A percentile compares a stretch with the other conserved stretches of the same genome.
phyloP scores from a whole-genome alignment of 176 grass and related monocot genomes.

The Carex scoparia region DNA sequence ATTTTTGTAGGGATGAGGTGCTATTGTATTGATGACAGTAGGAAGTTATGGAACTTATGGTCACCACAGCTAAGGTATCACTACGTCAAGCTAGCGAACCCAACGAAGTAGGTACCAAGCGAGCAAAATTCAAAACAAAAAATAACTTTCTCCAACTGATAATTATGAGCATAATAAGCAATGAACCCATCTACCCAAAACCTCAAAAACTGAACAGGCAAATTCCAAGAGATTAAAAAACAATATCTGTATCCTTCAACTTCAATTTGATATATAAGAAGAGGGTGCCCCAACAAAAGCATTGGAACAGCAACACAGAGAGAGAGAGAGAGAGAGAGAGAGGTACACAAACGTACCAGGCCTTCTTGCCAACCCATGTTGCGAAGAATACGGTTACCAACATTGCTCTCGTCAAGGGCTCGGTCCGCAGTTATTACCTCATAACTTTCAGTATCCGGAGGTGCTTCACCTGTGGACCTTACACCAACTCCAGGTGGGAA shows the following conservation, averaged over 20 bases:
- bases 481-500: constrained; percentile 94
- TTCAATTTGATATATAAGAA: neutral
- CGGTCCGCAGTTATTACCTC: constrained; percentile 84
- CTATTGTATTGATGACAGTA: neutral
- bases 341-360: neutral
- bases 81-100: neutral
- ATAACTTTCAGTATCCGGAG: constrained; percentile 56
- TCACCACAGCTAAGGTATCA: neutral
- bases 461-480: constrained; percentile 56
- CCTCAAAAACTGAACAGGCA: neutral
- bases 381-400: constrained; percentile 90
- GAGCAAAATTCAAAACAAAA: neutral
- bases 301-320: neutral
- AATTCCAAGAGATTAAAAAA: neutral
- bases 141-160: neutral
- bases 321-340: neutral
- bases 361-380: constrained; percentile 34
- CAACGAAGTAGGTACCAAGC: neutral
- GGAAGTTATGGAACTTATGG: neutral
- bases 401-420: constrained; percentile 87
- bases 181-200: neutral
- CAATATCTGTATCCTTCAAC: neutral
- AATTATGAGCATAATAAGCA: constrained; percentile 5
- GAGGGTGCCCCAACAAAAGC: neutral
- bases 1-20: neutral